These are phyloP conservation scores for Talaromyces piceae DNA, from an alignment of 2,329 filamentous ascomycete species.

Conservation along the genomic window DNA sequence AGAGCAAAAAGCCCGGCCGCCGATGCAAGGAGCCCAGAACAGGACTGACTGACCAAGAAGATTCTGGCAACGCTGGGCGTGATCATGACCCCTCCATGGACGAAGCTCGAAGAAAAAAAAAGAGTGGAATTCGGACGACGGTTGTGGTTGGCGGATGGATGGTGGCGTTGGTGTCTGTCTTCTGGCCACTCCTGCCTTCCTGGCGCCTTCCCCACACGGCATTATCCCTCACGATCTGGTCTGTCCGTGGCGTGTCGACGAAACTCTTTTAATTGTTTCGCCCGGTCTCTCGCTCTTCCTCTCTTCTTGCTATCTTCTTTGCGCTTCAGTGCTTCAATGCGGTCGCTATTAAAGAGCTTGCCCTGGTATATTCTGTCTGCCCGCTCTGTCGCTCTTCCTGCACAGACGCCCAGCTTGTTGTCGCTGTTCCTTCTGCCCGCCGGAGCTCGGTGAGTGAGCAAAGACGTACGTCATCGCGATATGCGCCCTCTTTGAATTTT, in stretches of 20 bases:
- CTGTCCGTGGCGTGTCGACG: no score
- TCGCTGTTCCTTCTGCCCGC: constrained; percentile 1
- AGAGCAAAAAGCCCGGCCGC: no score
- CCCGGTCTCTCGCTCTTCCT: neutral
- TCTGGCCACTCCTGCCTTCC: no score
- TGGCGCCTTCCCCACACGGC: no score
- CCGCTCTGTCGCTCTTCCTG: constrained; percentile 1
- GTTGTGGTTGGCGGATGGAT: no score
- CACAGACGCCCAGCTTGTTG: neutral
- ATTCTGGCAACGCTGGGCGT: neutral
- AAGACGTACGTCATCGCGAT: constrained; percentile 8
- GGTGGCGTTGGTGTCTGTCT: no score
- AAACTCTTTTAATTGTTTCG: neutral
- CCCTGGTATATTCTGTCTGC: neutral
- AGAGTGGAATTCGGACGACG: no score
- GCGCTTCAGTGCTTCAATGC: constrained; percentile 16
- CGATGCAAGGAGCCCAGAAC: no score
- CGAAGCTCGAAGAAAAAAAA: no score
- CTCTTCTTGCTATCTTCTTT: neutral
- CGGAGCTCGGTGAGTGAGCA: constrained; percentile 6
- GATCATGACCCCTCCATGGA: neutral
- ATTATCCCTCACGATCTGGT: no score
- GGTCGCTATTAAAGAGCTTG: constrained; percentile 23
- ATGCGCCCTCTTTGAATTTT: neutral
- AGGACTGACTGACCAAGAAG: no score